These are phyloP conservation scores for Colletotrichum sojae DNA, from an alignment of 2,329 filamentous ascomycete species.

Conservation along the genomic window DNA sequence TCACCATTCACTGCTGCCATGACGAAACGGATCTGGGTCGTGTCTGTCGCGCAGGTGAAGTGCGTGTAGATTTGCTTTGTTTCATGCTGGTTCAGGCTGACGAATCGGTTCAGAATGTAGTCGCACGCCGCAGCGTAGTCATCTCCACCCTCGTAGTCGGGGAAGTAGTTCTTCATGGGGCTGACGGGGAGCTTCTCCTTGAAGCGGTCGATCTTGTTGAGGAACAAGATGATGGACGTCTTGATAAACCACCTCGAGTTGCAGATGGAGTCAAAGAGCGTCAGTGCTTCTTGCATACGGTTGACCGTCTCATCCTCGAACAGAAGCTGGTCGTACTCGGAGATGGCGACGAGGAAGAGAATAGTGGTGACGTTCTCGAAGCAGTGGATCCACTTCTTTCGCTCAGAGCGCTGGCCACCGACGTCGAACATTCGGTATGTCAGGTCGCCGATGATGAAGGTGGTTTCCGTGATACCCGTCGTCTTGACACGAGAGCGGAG, in stretches of 20 bases:
- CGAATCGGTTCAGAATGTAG: conserved; percentile 99
- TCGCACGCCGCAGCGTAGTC: conserved; percentile 97
- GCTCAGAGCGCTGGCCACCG: conserved; percentile 93
- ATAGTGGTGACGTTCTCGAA: conserved; percentile 99
- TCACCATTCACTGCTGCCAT: conserved; percentile 99
- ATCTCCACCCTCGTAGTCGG: conserved; percentile 93
- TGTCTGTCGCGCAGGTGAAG: conserved; percentile 98
- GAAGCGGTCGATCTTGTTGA: conserved; percentile 93
- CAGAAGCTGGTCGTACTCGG: conserved; percentile 94
- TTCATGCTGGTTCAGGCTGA: conserved; percentile 98
- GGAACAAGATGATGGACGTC: conserved; percentile 89
- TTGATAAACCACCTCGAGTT: conserved; percentile 93
- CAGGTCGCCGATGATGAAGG: conserved; percentile 93
- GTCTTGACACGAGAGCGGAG: conserved; percentile 97
- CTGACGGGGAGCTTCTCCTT: conserved; percentile 87
- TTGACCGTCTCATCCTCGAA: conserved; percentile 98
- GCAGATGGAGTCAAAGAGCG: conserved; percentile 88
- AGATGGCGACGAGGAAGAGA: conserved; percentile 96
- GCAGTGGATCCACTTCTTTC: conserved; percentile 99
- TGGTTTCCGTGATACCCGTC: conserved; percentile 96
- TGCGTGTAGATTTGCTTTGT: conserved; percentile 99
- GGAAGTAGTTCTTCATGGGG: conserved; percentile 91
- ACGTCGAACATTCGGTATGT: conserved; percentile 99
- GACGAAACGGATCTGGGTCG: conserved; percentile 98
- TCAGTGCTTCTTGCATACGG: conserved; percentile 92